Evolutionary conservation across 805 yeast species (phyloP).

Genomic region (Starmera amethionina): DNA sequence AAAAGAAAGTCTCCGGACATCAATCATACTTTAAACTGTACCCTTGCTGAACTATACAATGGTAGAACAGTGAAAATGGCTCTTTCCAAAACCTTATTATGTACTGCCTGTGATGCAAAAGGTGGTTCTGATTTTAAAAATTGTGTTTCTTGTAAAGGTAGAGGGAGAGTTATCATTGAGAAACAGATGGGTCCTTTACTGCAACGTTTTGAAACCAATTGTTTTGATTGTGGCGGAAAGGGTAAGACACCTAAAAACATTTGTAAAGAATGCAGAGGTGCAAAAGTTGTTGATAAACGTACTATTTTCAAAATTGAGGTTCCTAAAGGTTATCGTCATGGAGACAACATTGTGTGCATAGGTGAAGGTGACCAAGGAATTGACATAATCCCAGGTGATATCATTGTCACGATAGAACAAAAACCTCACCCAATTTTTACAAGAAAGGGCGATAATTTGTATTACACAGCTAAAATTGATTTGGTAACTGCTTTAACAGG

Average conservation of each 20-base stretch:
- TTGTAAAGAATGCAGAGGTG: conserved; percentile 35
- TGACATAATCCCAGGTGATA: conserved; percentile 56
- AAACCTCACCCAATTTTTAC: conserved; percentile 23
- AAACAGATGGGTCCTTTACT: conserved; percentile 34
- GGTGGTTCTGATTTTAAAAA: conserved; percentile 30
- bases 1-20: conserved; percentile 43
- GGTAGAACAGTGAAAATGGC: conserved; percentile 51
- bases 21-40: conserved; percentile 41
- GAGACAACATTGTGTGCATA: conserved; percentile 41
- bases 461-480: conserved; percentile 35
- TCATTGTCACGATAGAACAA: conserved; percentile 43
- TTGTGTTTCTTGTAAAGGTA: conserved; percentile 33
- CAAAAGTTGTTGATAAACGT: conserved; percentile 35
- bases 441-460: conserved; percentile 35
- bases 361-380: conserved; percentile 60
- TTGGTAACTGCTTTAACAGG: conserved; percentile 48
- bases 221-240: conserved; percentile 33
- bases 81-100: conserved; percentile 38
- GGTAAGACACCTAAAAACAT: conserved; percentile 26
- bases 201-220: conserved; percentile 33
- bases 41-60: conserved; percentile 44
- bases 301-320: conserved; percentile 43
- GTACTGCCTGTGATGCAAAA: conserved; percentile 39
- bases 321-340: conserved; percentile 44
- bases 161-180: conserved; percentile 30